Base-by-base conservation (phyloP, 2,329 filamentous ascomycete species). In the Paradendryphiella salina region DNA sequence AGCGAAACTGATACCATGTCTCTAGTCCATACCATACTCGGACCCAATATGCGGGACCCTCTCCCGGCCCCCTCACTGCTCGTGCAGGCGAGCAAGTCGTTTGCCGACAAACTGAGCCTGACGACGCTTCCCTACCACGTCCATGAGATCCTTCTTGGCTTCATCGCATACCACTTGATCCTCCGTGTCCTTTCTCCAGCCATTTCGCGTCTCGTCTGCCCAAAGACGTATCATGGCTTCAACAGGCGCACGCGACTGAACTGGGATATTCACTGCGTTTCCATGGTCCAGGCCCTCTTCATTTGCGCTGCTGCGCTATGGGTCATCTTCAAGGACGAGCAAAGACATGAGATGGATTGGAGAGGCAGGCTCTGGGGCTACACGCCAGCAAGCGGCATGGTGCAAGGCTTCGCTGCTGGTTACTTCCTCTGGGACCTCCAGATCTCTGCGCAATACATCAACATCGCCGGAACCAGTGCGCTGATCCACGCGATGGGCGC, bases 251-350 rank as follows among this genome's bases (percentile, higher is more conserved):
- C 87, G 56, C 82, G 80, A 67, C 78, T 90, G 60, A 94, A 88
- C 78, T 93, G 90, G 89, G 83, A 94, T 70, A 85, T 90, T n/a
- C 90, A 93, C 71, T 87, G 92, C 56, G 89, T 93, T 17, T 91
- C 88, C 33, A 81, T 94, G 66, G 77, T 89, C 41, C 90, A 94
- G 77, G 86, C 85, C 62, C 75, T 81, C 23, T 77, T 90, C 56
- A 89, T 94, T 75, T 89, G 87, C 69, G 70, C 63, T 46, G 76
- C 91, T 13, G 87, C 88, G 11, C 73, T 93, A 10, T 91, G 84
- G 79, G 82, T 89, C 43, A 88, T 91, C 73, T 65, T 65, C 44
- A 75, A 69, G 37, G 89, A 94, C 69, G 74, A 70, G 37, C 87
- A 94, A 70, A 81, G 89, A 53, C 78, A 76, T 61, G 75, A 76